Evolutionary conservation across 2,329 filamentous ascomycete species (phyloP).

Genomic region (Coniochaeta sp.): DNA sequence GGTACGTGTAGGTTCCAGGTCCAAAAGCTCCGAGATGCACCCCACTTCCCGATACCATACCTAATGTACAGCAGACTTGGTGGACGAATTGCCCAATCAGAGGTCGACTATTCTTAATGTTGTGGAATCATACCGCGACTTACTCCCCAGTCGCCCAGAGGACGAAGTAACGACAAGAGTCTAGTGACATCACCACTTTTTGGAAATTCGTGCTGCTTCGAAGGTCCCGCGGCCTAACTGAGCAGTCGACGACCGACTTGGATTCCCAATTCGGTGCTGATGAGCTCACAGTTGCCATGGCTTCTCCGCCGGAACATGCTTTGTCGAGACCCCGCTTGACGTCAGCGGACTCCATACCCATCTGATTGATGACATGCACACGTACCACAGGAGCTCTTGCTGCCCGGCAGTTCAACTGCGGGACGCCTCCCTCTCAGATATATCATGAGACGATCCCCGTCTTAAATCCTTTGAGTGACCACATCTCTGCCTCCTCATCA

Average conservation of each 20-base stretch:
- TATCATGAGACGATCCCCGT: background rate
- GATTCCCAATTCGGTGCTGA: too few relatives aligned
- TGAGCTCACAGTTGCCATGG: background rate
- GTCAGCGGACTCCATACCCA: background rate
- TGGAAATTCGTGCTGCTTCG: background rate
- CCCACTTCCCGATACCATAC: background rate
- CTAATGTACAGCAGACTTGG: too few relatives aligned
- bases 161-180: background rate
- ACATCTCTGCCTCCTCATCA: background rate
- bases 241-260: too few relatives aligned
- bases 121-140: background rate
- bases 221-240: too few relatives aligned
- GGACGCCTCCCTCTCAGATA: background rate
- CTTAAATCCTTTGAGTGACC: background rate
- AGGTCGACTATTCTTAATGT: background rate
- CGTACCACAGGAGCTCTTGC: background rate
- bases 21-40: background rate
- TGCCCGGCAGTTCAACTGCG: too few relatives aligned
- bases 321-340: background rate
- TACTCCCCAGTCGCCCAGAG: background rate
- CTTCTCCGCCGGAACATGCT: background rate
- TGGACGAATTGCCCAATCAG: background rate
- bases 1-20: too few relatives aligned
- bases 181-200: background rate
- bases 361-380: background rate